Conservation (phyloP, 2,329 filamentous ascomycete genomes). For the Apiospora kogelbergensis region DNA sequence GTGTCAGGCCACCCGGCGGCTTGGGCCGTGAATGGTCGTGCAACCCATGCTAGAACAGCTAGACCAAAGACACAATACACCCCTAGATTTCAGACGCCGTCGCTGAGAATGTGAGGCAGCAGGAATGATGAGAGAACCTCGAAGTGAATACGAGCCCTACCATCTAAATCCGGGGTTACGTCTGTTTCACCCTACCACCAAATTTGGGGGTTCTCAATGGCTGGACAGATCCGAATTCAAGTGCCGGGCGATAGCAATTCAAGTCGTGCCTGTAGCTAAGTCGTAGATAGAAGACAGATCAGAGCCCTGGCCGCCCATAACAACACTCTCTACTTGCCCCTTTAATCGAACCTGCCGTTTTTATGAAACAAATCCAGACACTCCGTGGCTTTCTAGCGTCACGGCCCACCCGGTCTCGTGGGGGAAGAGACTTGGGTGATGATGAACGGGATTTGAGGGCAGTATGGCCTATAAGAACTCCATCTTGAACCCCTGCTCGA, state of each 20-base stretch:
- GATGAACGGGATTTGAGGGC: background rate
- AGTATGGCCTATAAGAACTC: background rate
- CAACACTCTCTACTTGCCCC: background rate
- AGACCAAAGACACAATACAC: background rate
- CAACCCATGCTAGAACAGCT: slow-evolving; percentile 1
- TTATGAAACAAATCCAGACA: background rate
- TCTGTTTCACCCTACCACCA: background rate
- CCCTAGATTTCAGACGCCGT: no score
- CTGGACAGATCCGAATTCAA: background rate
- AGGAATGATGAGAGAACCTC: background rate
- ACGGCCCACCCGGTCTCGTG: background rate
- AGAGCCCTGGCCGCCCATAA: background rate
- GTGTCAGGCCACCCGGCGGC: background rate
- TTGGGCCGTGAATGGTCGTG: slow-evolving; percentile 1
- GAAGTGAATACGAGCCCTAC: background rate
- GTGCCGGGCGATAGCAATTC: background rate
- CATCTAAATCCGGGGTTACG: background rate
- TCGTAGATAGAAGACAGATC: background rate
- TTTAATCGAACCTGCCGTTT: background rate
- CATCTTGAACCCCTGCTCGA: background rate
- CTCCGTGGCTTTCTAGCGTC: no score
- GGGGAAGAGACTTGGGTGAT: background rate
- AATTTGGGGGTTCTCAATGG: background rate
- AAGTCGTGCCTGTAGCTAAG: background rate
- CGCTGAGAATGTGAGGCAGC: no score